Evolutionary conservation across 2,329 filamentous ascomycete species (phyloP).

Genomic region (Furcasterigmium sp.): DNA sequence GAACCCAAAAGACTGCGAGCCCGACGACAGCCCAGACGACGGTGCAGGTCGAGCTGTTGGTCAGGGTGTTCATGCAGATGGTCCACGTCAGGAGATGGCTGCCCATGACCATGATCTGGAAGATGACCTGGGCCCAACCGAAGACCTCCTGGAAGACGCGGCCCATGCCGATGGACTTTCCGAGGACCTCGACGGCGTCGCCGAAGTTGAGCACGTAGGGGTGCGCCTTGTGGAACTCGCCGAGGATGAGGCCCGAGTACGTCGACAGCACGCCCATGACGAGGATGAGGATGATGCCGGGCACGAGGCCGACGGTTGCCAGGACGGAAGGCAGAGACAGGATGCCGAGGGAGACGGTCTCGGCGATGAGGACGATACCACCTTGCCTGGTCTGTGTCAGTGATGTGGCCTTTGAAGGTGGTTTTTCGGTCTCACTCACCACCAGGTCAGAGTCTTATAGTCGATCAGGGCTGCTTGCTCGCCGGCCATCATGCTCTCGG

Average conservation of each 20-base stretch:
- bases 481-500: not conserved
- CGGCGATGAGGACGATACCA: constrained; percentile 35
- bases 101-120: constrained; percentile 64
- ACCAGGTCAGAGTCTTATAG: constrained; percentile 32
- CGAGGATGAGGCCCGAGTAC: constrained; percentile 47
- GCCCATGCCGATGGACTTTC: constrained; percentile 39
- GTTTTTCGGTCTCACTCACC: constrained; percentile 21
- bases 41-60: constrained; percentile 54
- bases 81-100: constrained; percentile 65
- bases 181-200: constrained; percentile 57
- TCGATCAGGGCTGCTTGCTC: constrained; percentile 19
- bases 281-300: constrained; percentile 67
- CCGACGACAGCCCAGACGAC: constrained; percentile 60
- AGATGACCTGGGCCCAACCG: constrained; percentile 52
- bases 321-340: constrained; percentile 75
- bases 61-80: constrained; percentile 61
- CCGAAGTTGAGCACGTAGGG: constrained; percentile 64
- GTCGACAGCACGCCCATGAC: constrained; percentile 64
- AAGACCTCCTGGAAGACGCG: constrained; percentile 52
- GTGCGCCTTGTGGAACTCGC: constrained; percentile 67
- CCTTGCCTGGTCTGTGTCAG: constrained; percentile 30
- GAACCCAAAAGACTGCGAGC: constrained; percentile 49
- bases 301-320: constrained; percentile 64
- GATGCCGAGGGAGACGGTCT: constrained; percentile 41
- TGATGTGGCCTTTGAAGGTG: not conserved